These are phyloP conservation scores for Porogramme epimiltina DNA, from an alignment of 1,284 basidiomycete genomes.

Conservation along the genomic window DNA sequence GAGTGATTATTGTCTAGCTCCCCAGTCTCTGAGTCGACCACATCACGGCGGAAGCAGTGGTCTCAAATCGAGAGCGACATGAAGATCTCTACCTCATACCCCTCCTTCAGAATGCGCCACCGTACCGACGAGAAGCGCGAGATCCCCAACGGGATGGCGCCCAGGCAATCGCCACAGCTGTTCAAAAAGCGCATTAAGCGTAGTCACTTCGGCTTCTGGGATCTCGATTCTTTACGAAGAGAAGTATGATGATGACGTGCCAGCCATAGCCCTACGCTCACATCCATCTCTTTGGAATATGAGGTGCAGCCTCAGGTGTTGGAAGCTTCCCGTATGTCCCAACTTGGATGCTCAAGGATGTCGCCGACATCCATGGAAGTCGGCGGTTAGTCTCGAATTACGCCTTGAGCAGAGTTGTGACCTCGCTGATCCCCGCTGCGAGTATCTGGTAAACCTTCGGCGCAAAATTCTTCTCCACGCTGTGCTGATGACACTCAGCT, in stretches of 20 bases:
- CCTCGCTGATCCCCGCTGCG: constrained; percentile 62
- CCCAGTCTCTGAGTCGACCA: no score
- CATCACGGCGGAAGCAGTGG: no score
- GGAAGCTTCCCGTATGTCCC: constrained; percentile 60
- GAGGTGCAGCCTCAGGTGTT: constrained; percentile 46
- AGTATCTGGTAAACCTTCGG: constrained; percentile 51
- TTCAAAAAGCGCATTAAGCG: constrained; percentile 43
- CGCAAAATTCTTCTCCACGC: constrained; percentile 22
- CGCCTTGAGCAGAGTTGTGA: constrained; percentile 42
- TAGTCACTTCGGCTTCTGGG: constrained; percentile 65
- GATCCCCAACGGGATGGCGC: no score
- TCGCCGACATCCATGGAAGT: constrained; percentile 53
- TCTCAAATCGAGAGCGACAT: no score
- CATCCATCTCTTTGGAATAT: constrained; percentile 39
- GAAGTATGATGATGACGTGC: no score
- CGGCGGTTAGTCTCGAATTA: constrained; percentile 51
- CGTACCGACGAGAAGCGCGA: no score
- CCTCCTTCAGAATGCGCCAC: no score
- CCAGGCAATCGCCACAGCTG: no score
- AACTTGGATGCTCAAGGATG: constrained; percentile 68
- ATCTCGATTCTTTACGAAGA: constrained; percentile 79
- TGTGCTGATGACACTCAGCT: constrained; percentile 42
- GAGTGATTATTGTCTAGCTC: no score
- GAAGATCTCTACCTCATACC: no score
- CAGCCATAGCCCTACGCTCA: no score